phyloP scores from a whole-genome alignment of 2,329 filamentous ascomycete species.

The Phoma sp. region DNA sequence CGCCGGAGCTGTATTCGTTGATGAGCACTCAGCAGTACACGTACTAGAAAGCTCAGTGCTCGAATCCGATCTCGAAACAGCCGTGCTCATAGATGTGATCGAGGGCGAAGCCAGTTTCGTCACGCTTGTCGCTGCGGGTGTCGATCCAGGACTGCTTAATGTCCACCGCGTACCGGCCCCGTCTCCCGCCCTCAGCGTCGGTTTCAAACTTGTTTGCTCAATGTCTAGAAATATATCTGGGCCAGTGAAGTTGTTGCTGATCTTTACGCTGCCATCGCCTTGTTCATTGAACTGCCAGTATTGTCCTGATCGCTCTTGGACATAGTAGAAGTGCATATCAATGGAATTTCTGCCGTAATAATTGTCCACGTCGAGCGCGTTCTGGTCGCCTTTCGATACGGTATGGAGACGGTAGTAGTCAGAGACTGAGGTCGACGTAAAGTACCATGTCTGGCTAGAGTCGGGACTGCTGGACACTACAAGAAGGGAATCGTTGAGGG shows the following conservation, averaged over 20 bases:
- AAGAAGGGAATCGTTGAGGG: conserved; percentile 16
- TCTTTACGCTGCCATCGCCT: conserved; percentile 17
- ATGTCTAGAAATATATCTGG: conserved; percentile 22
- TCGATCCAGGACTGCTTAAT: conserved; percentile 5
- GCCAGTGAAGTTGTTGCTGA: conserved; percentile 25
- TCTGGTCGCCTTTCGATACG: conserved; percentile 17
- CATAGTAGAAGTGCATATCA: conserved; percentile 16
- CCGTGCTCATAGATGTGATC: not conserved
- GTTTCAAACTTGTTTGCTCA: not conserved
- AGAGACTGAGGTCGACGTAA: conserved; percentile 1
- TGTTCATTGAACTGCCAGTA: conserved; percentile 13
- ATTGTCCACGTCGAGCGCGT: conserved; percentile 15
- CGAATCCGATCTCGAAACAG: not conserved
- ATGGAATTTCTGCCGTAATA: conserved; percentile 7
- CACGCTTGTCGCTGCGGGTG: not conserved
- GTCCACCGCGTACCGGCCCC: conserved; percentile 16
- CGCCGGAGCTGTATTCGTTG: not conserved
- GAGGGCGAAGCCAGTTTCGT: not conserved
- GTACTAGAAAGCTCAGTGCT: not conserved
- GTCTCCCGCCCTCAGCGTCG: conserved; percentile 11
- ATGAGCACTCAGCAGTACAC: not conserved
- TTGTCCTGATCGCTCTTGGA: conserved; percentile 15
- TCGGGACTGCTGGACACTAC: not conserved
- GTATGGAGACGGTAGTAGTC: conserved; percentile 22
- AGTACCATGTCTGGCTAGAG: conserved; percentile 20